Conservation (phyloP, 768 basidiomycete genomes). For the Collybia nuda region DNA sequence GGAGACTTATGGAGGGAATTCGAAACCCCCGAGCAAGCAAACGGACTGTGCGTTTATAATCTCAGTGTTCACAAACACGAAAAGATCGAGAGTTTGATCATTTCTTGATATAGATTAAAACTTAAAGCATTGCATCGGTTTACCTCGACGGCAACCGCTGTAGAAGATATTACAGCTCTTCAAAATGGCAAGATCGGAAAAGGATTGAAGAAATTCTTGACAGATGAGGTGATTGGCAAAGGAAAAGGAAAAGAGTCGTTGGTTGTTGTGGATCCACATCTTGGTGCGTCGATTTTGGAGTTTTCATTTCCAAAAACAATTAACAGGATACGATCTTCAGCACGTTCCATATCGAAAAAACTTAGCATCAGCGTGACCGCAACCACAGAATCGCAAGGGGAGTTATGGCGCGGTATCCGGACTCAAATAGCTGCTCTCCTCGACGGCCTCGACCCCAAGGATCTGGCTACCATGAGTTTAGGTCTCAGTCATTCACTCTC, state of each 20-base stretch:
- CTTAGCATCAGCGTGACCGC: conserved; percentile 86
- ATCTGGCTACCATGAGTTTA: conserved; percentile 95
- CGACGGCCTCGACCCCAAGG: conserved; percentile 90
- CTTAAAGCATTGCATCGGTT: conserved; percentile 96
- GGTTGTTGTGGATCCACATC: conserved; percentile 85
- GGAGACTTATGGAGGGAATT: conserved; percentile 92
- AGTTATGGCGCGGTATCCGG: conserved; percentile 96
- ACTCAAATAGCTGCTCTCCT: conserved; percentile 83
- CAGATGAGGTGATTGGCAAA: conserved; percentile 83
- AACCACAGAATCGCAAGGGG: conserved; percentile 51
- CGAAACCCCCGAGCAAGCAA: conserved; percentile 88
- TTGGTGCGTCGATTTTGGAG: conserved; percentile 56
- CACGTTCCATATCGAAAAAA: conserved; percentile 88
- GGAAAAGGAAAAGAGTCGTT: conserved; percentile 85
- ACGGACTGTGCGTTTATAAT: conserved; percentile 71
- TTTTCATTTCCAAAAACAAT: not conserved
- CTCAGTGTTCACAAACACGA: conserved; percentile 8
- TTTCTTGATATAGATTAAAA: conserved; percentile 64
- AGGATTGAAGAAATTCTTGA: conserved; percentile 90
- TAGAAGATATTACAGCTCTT: conserved; percentile 93
- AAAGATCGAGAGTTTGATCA: not conserved
- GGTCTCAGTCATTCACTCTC: conserved; percentile 97
- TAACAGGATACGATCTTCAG: conserved; percentile 33
- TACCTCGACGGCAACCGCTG: conserved; percentile 92
- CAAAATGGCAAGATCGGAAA: conserved; percentile 94